Evolutionary conservation across 2,329 filamentous ascomycete genomes (phyloP), one percentile per base, ranked within the genome.

Genomic region (Diaporthe humulicola): DNA sequence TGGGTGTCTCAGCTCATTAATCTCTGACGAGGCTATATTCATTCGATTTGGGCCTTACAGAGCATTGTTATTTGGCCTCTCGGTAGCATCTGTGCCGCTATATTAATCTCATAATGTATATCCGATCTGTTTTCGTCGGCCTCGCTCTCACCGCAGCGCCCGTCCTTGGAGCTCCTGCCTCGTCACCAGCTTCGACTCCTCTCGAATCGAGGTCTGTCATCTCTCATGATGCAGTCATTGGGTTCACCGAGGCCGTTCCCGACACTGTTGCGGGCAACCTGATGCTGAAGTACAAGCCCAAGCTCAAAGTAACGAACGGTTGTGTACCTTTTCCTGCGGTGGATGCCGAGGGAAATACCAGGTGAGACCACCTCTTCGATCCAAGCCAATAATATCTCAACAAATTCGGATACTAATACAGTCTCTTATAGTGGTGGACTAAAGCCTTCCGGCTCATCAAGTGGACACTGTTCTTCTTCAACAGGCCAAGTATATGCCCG

Each of bases 251-350:
- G 79, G 86, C 88, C 0, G 88, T 91, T 0, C 90, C 90, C 0
- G 82, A 81, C 56, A 77, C 84, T 7, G 82, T 82, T 1, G 79
- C 82, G 0, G 90, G 90, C 19, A 79, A 83, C 3, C 79, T 90
- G 33, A 89, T 90, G 77, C 79, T 88, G 56, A 87, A 88, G 71
- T 92, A 90, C 81, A 87, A 92, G 81, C 90, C 90, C 0, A 86
- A 84, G 71, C 84, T 91, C 8, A 78, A 90, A 15, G 87, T 92
- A 7, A 85, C 86, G 25, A 89, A 89, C 77, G 90, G 91, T 60
- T 93, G 91, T 76, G 90, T 92, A 12, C 90, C 90, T 0, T 93
- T 91, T 79, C 90, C 90, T 0, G 90, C 88, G 1, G 90, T 93
- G 1, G 88, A 93, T 76, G 85, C 85, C 0, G 81, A 83, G 0